phyloP scores from a whole-genome alignment of 2,329 filamentous ascomycete genomes.

The Uncinocarpus reesii region DNA sequence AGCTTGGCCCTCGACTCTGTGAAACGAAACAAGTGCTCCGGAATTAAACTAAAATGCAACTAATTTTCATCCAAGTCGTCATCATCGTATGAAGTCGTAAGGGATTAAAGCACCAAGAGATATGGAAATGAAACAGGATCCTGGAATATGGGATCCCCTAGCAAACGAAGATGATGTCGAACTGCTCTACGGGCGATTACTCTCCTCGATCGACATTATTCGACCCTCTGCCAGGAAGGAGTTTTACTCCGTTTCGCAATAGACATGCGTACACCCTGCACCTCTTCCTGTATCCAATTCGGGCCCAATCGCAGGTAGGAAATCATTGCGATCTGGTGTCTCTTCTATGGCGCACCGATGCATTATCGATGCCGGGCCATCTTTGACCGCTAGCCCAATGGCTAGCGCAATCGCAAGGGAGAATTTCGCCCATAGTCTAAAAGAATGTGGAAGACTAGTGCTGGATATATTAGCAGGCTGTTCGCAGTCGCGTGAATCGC shows the following conservation, averaged over 20 bases:
- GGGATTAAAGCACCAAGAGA: slow-evolving; percentile 10
- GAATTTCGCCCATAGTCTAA: slow-evolving; percentile 41
- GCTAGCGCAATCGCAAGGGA: slow-evolving; percentile 40
- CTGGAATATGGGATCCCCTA: too few relatives aligned
- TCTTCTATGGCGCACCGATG: slow-evolving; percentile 8
- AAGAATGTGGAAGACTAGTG: slow-evolving; percentile 14
- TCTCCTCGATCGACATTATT: too few relatives aligned
- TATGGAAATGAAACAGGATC: too few relatives aligned
- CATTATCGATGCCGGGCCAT: slow-evolving; percentile 33
- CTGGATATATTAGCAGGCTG: background rate
- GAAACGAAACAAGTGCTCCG: background rate
- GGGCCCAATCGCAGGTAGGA: background rate
- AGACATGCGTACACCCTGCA: background rate
- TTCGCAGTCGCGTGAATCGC: background rate
- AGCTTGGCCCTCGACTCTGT: too few relatives aligned
- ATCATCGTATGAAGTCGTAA: too few relatives aligned
- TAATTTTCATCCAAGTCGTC: slow-evolving; percentile 3
- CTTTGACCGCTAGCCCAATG: slow-evolving; percentile 39
- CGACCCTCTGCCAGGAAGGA: too few relatives aligned
- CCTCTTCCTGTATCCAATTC: background rate
- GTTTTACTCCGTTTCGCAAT: background rate
- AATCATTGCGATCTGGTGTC: background rate
- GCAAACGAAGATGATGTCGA: too few relatives aligned
- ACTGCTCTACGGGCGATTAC: too few relatives aligned
- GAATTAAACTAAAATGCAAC: slow-evolving; percentile 6